Conservation (phyloP, 2,329 filamentous ascomycete species). For the Calonectria ilicicola region DNA sequence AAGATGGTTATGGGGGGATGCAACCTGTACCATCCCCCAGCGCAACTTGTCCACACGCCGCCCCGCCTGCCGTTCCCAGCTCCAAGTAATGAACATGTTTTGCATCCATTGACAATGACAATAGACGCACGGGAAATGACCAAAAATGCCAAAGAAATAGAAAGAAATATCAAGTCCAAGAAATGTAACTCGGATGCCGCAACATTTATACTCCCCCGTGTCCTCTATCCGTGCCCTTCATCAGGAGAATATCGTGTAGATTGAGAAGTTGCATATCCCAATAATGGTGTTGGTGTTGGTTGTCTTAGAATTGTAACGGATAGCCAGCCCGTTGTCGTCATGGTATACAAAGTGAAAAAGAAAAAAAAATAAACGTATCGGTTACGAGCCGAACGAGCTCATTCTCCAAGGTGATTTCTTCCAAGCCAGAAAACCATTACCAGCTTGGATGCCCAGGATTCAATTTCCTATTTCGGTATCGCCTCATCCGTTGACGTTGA, state of each 20-base stretch:
- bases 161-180: not conserved
- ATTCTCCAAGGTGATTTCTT: constrained; percentile 10
- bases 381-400: constrained; percentile 18
- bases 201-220: constrained; percentile 41
- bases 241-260: constrained; percentile 37
- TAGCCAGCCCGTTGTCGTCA: constrained; percentile 39
- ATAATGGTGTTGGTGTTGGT: constrained; percentile 26
- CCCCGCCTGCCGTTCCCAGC: constrained; percentile 7
- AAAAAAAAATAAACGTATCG: constrained; percentile 31
- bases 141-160: not conserved
- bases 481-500: constrained; percentile 12
- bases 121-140: constrained; percentile 21
- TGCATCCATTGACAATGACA: constrained; percentile 11
- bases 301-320: constrained; percentile 22
- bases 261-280: constrained; percentile 35
- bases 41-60: constrained; percentile 7
- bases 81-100: constrained; percentile 7
- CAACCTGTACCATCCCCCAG: not conserved
- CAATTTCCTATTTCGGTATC: constrained; percentile 12
- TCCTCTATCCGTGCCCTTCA: constrained; percentile 43
- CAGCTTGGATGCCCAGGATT: constrained; percentile 17
- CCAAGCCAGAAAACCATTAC: constrained; percentile 35
- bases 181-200: constrained; percentile 22
- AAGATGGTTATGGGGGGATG: not conserved
- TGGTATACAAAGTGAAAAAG: constrained; percentile 42